These are phyloP conservation scores for Viridothelium virens DNA, from an alignment of 495 filamentous ascomycete genomes.

Conservation along the genomic window DNA sequence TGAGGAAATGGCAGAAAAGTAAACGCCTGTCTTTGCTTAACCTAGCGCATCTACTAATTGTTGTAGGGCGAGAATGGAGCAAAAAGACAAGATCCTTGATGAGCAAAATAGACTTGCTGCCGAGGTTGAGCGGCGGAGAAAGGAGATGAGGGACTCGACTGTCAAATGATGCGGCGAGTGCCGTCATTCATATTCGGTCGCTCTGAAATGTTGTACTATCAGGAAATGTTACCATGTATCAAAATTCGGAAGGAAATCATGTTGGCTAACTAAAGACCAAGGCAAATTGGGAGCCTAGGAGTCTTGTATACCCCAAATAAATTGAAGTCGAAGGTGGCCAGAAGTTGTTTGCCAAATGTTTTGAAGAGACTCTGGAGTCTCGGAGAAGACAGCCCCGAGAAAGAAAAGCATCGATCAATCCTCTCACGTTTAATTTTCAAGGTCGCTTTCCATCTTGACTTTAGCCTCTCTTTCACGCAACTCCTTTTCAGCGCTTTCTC, in stretches of 20 bases:
- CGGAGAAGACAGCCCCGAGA: too few species aligned
- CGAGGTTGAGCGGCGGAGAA: conserved; percentile 55
- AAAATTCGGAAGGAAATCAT: too few species aligned
- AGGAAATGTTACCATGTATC: neutral
- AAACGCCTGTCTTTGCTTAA: conserved; percentile 6
- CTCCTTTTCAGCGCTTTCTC: neutral
- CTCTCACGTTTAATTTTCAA: neutral
- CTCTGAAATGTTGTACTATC: neutral
- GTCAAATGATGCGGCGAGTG: neutral
- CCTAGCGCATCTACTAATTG: conserved; percentile 51
- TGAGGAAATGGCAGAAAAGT: conserved; percentile 3
- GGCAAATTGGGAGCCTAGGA: too few species aligned
- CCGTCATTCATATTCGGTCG: neutral
- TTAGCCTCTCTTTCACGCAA: neutral
- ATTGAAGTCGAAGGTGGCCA: too few species aligned
- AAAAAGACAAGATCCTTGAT: conserved; percentile 47
- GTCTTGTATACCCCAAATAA: too few species aligned
- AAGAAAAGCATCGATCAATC: neutral
- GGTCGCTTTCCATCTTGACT: neutral
- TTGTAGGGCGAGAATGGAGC: conserved; percentile 46
- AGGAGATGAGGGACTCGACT: conserved; percentile 45
- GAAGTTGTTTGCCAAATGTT: too few species aligned
- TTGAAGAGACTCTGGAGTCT: too few species aligned
- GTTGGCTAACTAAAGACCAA: too few species aligned
- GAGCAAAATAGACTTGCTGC: conserved; percentile 45